Evolutionary conservation across 2,329 filamentous ascomycete genomes (phyloP), one percentile per base, ranked within the genome.

Genomic region (Purpureocillium takamizusanense): DNA sequence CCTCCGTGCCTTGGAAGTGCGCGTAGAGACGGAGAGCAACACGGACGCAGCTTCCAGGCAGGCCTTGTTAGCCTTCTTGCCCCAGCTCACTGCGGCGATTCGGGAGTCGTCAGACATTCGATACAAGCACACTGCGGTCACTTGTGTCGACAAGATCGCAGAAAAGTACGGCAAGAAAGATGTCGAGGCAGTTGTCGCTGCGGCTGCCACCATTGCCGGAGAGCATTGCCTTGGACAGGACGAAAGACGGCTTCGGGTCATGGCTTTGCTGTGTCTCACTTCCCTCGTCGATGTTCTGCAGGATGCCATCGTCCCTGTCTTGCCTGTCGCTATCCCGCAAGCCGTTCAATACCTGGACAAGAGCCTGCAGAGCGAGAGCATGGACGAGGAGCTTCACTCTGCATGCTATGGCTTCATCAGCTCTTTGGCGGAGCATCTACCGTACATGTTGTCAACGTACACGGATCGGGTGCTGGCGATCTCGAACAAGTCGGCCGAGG

Each of bases 101-200:
- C 70, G 81, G 39, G 75, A 83, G 36, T 83, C 84, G 7, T 67
- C 74, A 25, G 81, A 92, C 47, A 74, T 83, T 38, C 71, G 78
- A 21, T 82, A 92, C 57, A 88, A 90, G 62, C 82, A 88, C 51
- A 87, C 86, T 10, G 86, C 89, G 1, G 81, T 98, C 44, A 80
- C 81, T 28, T 97, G 90, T 51, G 82, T 97, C 33, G 89, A 95
- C 62, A 86, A 86, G 59, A 94, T 98, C 45, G 78, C 86, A 3
- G 89, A 95, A 62, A 90, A 90, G 58, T 97, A 95, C 57, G 94
- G 92, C 48, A 94, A 92, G 68, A 94, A 89, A 58, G 86, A 95
- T 52, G 71, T 83, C 2, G 78, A 83, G 48, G 81, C 79, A 33
- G 83, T 95, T 33, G 72, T 83, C 18, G 75, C 76, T 4, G 83